Base-by-base conservation (phyloP, 192 early-diverging fungal species). In the Phycomyces nitens region DNA sequence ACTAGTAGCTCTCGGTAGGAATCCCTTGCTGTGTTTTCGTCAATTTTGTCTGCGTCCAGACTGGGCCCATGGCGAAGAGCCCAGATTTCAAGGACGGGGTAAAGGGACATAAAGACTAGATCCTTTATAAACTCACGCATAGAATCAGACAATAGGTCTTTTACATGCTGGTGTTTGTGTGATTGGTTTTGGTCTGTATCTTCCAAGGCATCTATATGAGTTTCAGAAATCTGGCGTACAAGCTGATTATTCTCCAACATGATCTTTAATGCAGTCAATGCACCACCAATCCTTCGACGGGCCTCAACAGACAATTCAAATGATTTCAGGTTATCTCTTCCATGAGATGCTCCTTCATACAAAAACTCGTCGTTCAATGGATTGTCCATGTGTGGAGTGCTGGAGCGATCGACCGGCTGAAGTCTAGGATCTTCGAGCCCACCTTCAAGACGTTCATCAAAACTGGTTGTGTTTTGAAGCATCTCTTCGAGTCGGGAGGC, bases 181-280 rank as follows among this genome's bases (percentile, higher is more conserved):
- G 29, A 11, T 7, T 14, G 44, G 2, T 47, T 47, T n/a, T 11
- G 44, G 2, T 3, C 12, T 47, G 44, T n/a, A 14, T 47, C 3
- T 14, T 11, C 5, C 12, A 18, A 3, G 12, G 3, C 11, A 18
- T 47, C 44, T n/a, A 47, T 14, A 11, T 18, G 44, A 6, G 2
- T 47, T 54, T 54, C 23, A 21, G 2, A 14, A 8, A 68, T 39
- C 12, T 27, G 38, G 11, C 44, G 41, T 3, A 61, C 53, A 9
- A 69, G 14, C 9, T 34, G 16, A 8, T 69, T 60, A n/a, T 69
- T 69, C 38, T 69, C 67, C 23, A 69, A 50, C 18, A 69, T 23
- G 10, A 56, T 53, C 5, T 53, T 54, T 15, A 69, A 52, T 16
- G 67, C 67, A 43, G 24, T 50, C 5, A 62, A 21, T 11, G 60